Base-by-base conservation (phyloP, 1,284 basidiomycete species). In the Leccinum angustisporum region DNA sequence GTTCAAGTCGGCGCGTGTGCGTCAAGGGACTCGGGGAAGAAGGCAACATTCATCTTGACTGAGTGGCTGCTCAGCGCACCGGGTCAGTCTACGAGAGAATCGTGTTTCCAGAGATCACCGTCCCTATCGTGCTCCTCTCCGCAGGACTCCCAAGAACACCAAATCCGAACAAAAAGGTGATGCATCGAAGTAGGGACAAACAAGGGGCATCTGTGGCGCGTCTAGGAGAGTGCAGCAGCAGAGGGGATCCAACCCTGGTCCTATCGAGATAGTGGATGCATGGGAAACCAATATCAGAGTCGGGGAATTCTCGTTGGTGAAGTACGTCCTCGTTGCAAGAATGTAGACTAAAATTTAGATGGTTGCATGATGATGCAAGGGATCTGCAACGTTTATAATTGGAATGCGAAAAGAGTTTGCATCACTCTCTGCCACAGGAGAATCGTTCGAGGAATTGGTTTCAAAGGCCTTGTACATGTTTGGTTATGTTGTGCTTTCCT, bases 81-180 rank as follows among this genome's bases (percentile, higher is more conserved):
- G n/a, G n/a, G n/a, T n/a, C 83, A 0, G 84, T 91, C 1, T 88
- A 90, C 60, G 86, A 83, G 1, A 92, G 91, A 73, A 89, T 98
- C 61, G 94, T 94, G 0, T 98, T 98, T 79, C 97, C 97, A 2
- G 97, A 99, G 78, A 81, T 97, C 58, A 79, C 95, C 46, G n/a
- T n/a, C n/a, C n/a, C n/a, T n/a, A n/a, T 78, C 88, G n/a, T n/a
- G 16, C 83, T 91, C 79, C 83, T 4, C 79, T 96, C 61, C 86
- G 85, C 31, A 85, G 86, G 76, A 77, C 83, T 73, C 68, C 92
- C 67, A 97, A 97, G 76, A 77, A 75, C 8, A 78, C 78, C 43
- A 84, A 81, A 66, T 71, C 74, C 25, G 71, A 65, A 9, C 68
- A 70, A 4, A 65, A 82, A 74, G 72, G 75, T 60, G 64, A 75